Evolutionary conservation across 1,139 yeast genomes (phyloP).

Genomic region (Citeromyces hawaiiensis): DNA sequence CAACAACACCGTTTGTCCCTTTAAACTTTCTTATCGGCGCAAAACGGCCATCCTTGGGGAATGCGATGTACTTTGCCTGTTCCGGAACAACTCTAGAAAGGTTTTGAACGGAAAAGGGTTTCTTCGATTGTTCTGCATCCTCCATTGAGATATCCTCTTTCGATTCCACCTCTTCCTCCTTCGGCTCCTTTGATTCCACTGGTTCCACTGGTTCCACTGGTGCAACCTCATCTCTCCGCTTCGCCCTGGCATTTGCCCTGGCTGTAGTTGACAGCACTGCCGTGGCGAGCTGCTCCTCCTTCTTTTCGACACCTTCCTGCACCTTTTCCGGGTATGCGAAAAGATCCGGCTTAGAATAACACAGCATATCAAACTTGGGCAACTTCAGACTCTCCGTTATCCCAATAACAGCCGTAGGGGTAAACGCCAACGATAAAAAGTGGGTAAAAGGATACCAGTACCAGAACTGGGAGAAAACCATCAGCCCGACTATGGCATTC

Average conservation of each 20-base stretch:
- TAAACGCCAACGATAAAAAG: constrained; percentile 80
- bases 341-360: constrained; percentile 67
- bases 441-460: constrained; percentile 98
- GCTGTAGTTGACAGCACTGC: constrained; percentile 93
- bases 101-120: constrained; percentile 58
- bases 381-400: constrained; percentile 76
- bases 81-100: constrained; percentile 86
- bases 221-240: constrained; percentile 28
- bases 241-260: constrained; percentile 85
- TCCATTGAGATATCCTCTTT: constrained; percentile 9
- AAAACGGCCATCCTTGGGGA: constrained; percentile 64
- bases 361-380: constrained; percentile 71
- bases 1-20: constrained; percentile 72
- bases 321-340: constrained; percentile 87
- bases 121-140: constrained; percentile 14
- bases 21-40: constrained; percentile 72
- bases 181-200: constrained; percentile 20
- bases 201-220: constrained; percentile 11
- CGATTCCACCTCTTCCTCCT: constrained; percentile 22
- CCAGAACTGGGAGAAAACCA: constrained; percentile 90
- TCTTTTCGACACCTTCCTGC: constrained; percentile 70
- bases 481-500: constrained; percentile 85
- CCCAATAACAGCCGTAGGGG: constrained; percentile 87
- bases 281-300: constrained; percentile 80
- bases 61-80: constrained; percentile 74